Evolutionary conservation across 1,139 yeast genomes (phyloP).

Genomic region (Hansenula lynferdii): DNA sequence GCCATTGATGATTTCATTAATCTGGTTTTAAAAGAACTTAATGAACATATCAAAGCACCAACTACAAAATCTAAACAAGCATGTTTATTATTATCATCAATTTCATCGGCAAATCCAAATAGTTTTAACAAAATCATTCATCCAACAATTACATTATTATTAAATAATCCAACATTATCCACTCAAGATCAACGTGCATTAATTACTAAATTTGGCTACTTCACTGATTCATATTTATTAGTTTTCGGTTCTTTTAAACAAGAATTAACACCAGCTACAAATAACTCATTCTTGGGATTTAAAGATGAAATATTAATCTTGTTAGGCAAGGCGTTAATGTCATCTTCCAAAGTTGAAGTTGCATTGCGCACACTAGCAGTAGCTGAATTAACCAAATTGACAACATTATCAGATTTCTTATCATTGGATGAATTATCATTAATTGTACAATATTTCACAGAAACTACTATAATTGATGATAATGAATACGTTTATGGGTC

Average conservation of each 20-base stretch:
- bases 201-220: slow-evolving; percentile 54
- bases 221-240: slow-evolving; percentile 39
- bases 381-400: slow-evolving; percentile 55
- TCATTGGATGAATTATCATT: slow-evolving; percentile 51
- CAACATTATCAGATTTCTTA: slow-evolving; percentile 42
- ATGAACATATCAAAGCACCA: slow-evolving; percentile 39
- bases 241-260: slow-evolving; percentile 26
- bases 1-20: slow-evolving; percentile 32
- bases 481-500: slow-evolving; percentile 36
- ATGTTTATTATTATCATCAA: slow-evolving; percentile 50
- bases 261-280: slow-evolving; percentile 8
- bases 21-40: slow-evolving; percentile 51
- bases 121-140: slow-evolving; percentile 45
- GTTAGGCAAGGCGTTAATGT: slow-evolving; percentile 61
- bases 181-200: slow-evolving; percentile 45
- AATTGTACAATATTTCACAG: slow-evolving; percentile 63
- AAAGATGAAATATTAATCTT: slow-evolving; percentile 67
- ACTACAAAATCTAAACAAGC: slow-evolving; percentile 58
- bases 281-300: slow-evolving; percentile 34
- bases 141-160: slow-evolving; percentile 31
- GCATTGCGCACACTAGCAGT: slow-evolving; percentile 64
- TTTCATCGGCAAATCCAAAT: slow-evolving; percentile 39
- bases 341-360: slow-evolving; percentile 61
- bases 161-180: slow-evolving; percentile 36
- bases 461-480: slow-evolving; percentile 46